A percentile compares a stretch with the other conserved stretches of the same genome.
Conservation (phyloP, 495 filamentous ascomycete species). For the Daldinia childiae region DNA sequence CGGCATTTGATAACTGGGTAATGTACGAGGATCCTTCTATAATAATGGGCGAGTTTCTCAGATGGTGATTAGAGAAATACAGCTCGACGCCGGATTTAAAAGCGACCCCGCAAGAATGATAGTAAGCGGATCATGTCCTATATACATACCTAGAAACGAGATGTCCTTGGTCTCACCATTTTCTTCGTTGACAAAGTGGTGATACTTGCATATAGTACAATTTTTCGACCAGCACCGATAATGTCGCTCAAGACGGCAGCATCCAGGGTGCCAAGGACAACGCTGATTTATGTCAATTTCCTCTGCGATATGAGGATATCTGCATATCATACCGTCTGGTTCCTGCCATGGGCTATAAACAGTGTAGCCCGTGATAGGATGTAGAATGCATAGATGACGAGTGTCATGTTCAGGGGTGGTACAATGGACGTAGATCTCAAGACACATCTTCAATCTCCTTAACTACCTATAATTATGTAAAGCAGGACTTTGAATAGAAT, state of each 20-base stretch:
- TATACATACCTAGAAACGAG: conserved; percentile 8
- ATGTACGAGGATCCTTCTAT: background rate
- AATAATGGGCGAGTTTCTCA: too few species aligned
- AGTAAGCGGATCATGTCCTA: background rate
- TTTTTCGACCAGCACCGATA: background rate
- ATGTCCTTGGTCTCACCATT: conserved; percentile 1
- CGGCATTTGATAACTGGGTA: background rate
- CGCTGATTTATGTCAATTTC: background rate
- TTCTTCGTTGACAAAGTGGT: conserved; percentile 27
- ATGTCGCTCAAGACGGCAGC: conserved; percentile 24
- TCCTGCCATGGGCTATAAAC: conserved; percentile 38
- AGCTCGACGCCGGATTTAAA: conserved; percentile 37
- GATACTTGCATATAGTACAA: conserved; percentile 17
- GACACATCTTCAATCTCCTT: conserved; percentile 16
- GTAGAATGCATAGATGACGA: conserved; percentile 19
- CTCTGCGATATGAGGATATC: background rate
- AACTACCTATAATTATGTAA: too few species aligned
- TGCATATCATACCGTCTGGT: background rate
- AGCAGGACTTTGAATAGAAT: too few species aligned
- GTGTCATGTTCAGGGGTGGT: conserved; percentile 34
- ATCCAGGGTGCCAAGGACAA: conserved; percentile 28
- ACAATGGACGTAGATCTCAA: conserved; percentile 16
- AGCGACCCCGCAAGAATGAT: conserved; percentile 9
- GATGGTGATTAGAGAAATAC: background rate
- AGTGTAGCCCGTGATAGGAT: conserved; percentile 32